A percentile compares a stretch with the other conserved stretches of the same genome.
Evolutionary conservation across 805 yeast species (phyloP).

Genomic region (Yamadazyma paraphyllophila): DNA sequence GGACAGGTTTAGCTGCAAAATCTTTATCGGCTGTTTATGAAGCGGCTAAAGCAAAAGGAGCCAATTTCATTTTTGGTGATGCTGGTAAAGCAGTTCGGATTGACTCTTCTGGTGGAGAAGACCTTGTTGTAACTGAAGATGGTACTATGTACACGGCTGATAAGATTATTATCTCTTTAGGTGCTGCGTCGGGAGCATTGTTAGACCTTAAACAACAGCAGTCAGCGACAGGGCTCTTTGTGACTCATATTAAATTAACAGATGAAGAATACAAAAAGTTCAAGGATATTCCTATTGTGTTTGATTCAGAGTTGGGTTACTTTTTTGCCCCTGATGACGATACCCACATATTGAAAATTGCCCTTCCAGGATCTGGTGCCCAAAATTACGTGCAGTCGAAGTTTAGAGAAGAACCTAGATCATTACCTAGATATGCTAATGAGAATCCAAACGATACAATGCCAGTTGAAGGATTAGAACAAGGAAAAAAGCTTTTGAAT

Average conservation of each 20-base stretch:
- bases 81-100: constrained; percentile 11
- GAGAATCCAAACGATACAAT: constrained; percentile 29
- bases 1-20: constrained; percentile 42
- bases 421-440: constrained; percentile 34
- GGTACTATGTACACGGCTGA: constrained; percentile 32
- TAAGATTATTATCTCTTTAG: constrained; percentile 31
- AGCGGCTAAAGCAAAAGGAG: constrained; percentile 12
- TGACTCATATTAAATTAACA: constrained; percentile 35
- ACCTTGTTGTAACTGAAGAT: constrained; percentile 19
- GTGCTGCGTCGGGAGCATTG: constrained; percentile 36
- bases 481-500: constrained; percentile 24
- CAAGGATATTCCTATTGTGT: constrained; percentile 41
- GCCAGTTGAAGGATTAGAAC: constrained; percentile 28
- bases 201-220: constrained; percentile 29
- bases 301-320: constrained; percentile 42
- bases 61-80: constrained; percentile 15
- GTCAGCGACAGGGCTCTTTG: constrained; percentile 36
- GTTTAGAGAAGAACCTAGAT: constrained; percentile 15
- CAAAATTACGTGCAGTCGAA: constrained; percentile 16
- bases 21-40: constrained; percentile 30
- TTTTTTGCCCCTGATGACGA: constrained; percentile 47
- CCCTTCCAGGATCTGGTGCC: constrained; percentile 27
- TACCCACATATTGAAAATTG: constrained; percentile 35
- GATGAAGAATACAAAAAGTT: constrained; percentile 32
- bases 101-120: constrained; percentile 11